phyloP scores from a whole-genome alignment of 2,329 filamentous ascomycete genomes.

The Tolypocladium tundrense region DNA sequence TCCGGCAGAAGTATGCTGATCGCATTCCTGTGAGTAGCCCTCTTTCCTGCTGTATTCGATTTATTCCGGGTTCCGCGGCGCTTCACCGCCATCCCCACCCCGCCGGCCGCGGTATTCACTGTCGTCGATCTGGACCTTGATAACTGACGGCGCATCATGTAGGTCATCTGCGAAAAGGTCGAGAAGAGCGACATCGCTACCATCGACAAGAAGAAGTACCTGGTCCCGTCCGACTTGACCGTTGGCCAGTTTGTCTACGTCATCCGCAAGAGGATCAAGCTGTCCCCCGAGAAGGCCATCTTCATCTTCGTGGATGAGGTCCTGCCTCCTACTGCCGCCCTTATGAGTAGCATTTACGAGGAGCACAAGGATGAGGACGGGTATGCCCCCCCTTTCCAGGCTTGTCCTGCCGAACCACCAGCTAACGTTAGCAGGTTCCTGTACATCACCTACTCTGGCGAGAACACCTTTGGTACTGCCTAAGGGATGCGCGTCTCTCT shows the following conservation, averaged over 20 bases:
- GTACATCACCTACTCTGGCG: slow-evolving; percentile 98
- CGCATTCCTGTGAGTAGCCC: slow-evolving; percentile 77
- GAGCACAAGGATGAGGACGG: slow-evolving; percentile 86
- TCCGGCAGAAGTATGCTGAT: slow-evolving; percentile 97
- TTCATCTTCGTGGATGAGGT: slow-evolving; percentile 99
- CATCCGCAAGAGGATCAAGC: slow-evolving; percentile 99
- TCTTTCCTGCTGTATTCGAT: background rate
- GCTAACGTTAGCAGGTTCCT: slow-evolving; percentile 55
- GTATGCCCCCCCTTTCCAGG: slow-evolving; percentile 24
- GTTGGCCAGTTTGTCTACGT: slow-evolving; percentile 99
- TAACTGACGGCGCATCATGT: slow-evolving; percentile 5
- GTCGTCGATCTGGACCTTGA: background rate
- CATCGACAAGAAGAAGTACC: slow-evolving; percentile 99
- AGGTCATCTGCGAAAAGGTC: slow-evolving; percentile 99
- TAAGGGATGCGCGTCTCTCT: slow-evolving; percentile 7
- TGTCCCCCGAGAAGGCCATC: slow-evolving; percentile 98
- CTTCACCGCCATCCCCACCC: background rate
- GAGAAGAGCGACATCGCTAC: slow-evolving; percentile 99
- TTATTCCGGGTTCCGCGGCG: background rate
- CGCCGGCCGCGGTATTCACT: background rate
- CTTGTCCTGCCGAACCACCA: background rate
- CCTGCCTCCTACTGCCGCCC: slow-evolving; percentile 85
- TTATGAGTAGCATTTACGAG: slow-evolving; percentile 99
- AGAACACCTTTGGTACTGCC: slow-evolving; percentile 82
- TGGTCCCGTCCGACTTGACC: slow-evolving; percentile 93